Conservation (phyloP, 1,284 basidiomycete species). For the Leccinum pachyderme region DNA sequence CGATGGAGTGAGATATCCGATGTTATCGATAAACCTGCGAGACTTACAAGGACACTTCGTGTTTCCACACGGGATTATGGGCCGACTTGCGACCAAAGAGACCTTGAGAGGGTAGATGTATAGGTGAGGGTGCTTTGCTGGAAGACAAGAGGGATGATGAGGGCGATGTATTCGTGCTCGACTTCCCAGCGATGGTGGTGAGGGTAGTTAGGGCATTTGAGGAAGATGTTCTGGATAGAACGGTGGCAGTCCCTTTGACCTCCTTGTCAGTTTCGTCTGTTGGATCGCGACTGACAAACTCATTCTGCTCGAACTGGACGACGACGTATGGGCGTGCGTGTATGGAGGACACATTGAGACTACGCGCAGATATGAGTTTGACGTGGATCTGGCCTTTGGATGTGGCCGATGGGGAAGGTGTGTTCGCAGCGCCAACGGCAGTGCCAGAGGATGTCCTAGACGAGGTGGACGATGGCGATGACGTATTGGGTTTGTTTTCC, state of each 20-base stretch:
- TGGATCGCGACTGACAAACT: slow-evolving; percentile 93
- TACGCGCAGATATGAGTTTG: slow-evolving; percentile 91
- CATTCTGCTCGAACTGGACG: slow-evolving; percentile 98
- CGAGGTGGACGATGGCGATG: slow-evolving; percentile 45
- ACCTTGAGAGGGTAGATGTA: slow-evolving; percentile 37
- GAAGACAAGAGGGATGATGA: slow-evolving; percentile 41
- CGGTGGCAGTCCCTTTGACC: slow-evolving; percentile 76
- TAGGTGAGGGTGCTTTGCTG: slow-evolving; percentile 33
- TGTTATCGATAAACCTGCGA: slow-evolving; percentile 9
- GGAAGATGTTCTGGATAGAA: slow-evolving; percentile 56
- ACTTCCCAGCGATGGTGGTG: slow-evolving; percentile 55
- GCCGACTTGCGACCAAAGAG: slow-evolving; percentile 67
- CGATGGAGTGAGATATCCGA: slow-evolving; percentile 18
- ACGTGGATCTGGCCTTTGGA: slow-evolving; percentile 88
- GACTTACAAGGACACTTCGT: slow-evolving; percentile 94
- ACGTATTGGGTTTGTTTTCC: slow-evolving; percentile 37
- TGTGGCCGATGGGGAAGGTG: slow-evolving; percentile 37
- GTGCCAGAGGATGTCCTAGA: slow-evolving; percentile 30
- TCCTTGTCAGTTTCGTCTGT: slow-evolving; percentile 84
- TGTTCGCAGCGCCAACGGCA: slow-evolving; percentile 25
- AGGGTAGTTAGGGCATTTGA: slow-evolving; percentile 65
- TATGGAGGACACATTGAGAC: slow-evolving; percentile 72
- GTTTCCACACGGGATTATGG: slow-evolving; percentile 98
- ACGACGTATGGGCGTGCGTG: slow-evolving; percentile 89
- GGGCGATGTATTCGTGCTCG: slow-evolving; percentile 38